Evolutionary conservation across 768 basidiomycete genomes (phyloP).

Genomic region (Ramaria sp.): DNA sequence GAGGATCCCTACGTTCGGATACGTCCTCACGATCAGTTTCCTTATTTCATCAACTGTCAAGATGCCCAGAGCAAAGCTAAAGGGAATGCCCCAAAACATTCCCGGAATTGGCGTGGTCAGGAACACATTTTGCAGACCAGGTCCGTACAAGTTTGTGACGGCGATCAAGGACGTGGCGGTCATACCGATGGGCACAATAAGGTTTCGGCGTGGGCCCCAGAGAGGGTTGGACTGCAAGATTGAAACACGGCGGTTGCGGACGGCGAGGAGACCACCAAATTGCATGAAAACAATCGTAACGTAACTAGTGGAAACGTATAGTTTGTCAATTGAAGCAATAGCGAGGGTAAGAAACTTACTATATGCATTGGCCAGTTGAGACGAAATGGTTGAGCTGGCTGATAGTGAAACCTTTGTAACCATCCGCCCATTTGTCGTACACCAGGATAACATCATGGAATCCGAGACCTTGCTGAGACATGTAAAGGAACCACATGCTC

Average conservation of each 20-base stretch:
- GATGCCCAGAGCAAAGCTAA: constrained; percentile 31
- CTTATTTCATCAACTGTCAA: constrained; percentile 33
- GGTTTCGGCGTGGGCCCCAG: constrained; percentile 37
- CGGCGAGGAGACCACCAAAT: constrained; percentile 31
- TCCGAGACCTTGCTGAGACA: constrained; percentile 27
- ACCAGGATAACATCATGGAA: constrained; percentile 30
- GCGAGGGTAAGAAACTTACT: constrained; percentile 21
- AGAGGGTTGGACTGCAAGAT: constrained; percentile 33
- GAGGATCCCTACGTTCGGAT: constrained; percentile 25
- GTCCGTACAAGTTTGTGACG: constrained; percentile 33
- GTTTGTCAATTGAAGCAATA: background rate
- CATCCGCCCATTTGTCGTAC: constrained; percentile 29
- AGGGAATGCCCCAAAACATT: constrained; percentile 40
- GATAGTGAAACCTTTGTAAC: constrained; percentile 23
- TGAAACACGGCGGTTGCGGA: constrained; percentile 35
- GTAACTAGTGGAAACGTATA: constrained; percentile 23
- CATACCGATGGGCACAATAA: constrained; percentile 28
- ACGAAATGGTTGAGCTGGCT: constrained; percentile 26
- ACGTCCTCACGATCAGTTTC: constrained; percentile 25
- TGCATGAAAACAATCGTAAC: constrained; percentile 39
- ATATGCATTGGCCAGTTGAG: constrained; percentile 33
- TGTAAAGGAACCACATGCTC: constrained; percentile 31
- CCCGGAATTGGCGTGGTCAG: constrained; percentile 31
- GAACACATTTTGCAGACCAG: constrained; percentile 34
- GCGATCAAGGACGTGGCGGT: constrained; percentile 32